These are phyloP conservation scores for Austroboletus eburneus DNA, from an alignment of 768 basidiomycete genomes.

Conservation along the genomic window DNA sequence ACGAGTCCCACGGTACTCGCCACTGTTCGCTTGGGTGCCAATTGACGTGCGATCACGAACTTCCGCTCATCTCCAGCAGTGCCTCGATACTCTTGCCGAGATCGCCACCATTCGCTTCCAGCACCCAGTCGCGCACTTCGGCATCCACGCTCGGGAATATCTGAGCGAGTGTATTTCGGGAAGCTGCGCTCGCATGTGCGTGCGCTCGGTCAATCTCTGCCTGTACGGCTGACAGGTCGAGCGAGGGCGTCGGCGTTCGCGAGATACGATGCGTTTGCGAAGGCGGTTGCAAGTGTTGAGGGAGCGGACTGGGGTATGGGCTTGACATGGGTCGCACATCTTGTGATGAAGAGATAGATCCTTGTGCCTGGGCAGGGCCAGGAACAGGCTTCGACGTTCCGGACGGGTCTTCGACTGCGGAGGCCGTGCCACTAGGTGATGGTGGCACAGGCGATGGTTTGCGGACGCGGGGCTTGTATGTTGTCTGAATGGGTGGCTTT, in stretches of 20 bases:
- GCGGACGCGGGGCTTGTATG: constrained; percentile 72
- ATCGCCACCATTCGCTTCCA: constrained; percentile 87
- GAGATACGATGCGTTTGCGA: constrained; percentile 56
- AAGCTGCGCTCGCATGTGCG: constrained; percentile 65
- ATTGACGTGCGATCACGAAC: constrained; percentile 10
- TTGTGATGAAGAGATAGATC: constrained; percentile 50
- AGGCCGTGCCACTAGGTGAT: constrained; percentile 13
- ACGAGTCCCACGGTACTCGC: too few species aligned
- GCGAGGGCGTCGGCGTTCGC: constrained; percentile 62
- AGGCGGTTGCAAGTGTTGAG: constrained; percentile 32
- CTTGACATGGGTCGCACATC: constrained; percentile 9
- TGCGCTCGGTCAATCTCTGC: constrained; percentile 77
- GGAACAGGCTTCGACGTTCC: constrained; percentile 28
- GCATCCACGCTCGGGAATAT: constrained; percentile 83
- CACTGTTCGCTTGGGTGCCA: too few species aligned
- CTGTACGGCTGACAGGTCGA: constrained; percentile 68
- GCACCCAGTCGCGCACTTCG: constrained; percentile 84
- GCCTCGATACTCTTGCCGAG: constrained; percentile 87
- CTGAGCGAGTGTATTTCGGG: constrained; percentile 73
- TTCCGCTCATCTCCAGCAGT: constrained; percentile 65
- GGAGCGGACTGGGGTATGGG: constrained; percentile 17
- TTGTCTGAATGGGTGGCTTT: constrained; percentile 47
- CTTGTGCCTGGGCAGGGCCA: constrained; percentile 45
- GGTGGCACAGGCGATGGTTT: constrained; percentile 44
- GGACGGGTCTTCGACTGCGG: constrained; percentile 47